A percentile compares a stretch with the other conserved stretches of the same genome.
Conservation (phyloP, 352 stramenopile genomes). For the Globisporangium ultimum region DNA sequence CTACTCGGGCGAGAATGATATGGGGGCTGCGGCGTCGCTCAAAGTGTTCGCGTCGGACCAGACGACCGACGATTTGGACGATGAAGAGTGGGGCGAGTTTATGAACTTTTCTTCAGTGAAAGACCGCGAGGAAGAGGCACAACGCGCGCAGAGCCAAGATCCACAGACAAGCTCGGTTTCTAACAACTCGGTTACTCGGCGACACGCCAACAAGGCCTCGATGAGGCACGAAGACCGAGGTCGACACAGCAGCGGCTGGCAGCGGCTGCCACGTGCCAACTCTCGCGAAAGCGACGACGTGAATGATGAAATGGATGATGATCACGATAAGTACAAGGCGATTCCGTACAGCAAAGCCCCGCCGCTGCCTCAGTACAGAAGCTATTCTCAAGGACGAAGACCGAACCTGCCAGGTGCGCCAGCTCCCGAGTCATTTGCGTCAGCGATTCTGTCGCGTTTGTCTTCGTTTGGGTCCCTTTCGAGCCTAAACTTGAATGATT, state of each 20-base stretch:
- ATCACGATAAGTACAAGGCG: constrained; percentile 8
- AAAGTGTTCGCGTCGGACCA: constrained; percentile 37
- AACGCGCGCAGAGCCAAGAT: constrained; percentile 3
- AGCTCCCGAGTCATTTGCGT: constrained; percentile 9
- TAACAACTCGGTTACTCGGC: background rate
- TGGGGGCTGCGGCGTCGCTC: constrained; percentile 20
- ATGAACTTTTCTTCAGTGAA: constrained; percentile 26
- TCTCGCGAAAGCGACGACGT: background rate
- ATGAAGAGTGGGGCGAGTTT: constrained; percentile 67
- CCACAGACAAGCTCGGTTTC: background rate
- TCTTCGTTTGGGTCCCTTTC: constrained; percentile 2
- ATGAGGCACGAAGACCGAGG: background rate
- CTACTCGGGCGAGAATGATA: constrained; percentile 13
- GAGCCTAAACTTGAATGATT: background rate
- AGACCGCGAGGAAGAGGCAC: constrained; percentile 3
- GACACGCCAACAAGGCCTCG: constrained; percentile 2
- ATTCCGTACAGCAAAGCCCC: constrained; percentile 1
- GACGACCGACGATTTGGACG: constrained; percentile 14
- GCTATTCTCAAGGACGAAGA: background rate
- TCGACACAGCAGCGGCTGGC: background rate
- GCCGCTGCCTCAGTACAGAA: background rate
- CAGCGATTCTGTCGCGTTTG: constrained; percentile 2
- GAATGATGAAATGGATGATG: constrained; percentile 1
- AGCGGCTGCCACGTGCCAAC: constrained; percentile 6
- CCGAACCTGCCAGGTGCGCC: too few species aligned